Percentiles rank a stretch among this genome's conserved stretches.
Evolutionary conservation across 805 yeast species (phyloP).

Genomic region (Candida maltosa): DNA sequence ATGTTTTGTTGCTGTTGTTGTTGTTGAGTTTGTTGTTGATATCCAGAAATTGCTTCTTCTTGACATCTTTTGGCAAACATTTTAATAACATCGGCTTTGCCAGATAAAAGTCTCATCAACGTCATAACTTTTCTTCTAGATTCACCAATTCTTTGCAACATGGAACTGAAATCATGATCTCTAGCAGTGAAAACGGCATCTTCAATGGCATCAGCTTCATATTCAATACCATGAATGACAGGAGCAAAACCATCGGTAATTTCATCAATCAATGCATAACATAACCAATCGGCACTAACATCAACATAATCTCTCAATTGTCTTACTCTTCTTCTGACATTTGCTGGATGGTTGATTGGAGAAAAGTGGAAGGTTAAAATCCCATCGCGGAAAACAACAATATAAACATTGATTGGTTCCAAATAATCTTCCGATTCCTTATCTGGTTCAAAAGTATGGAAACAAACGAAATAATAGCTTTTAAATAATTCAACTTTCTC

Average conservation of each 20-base stretch:
- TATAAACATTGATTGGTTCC: slow-evolving; percentile 75
- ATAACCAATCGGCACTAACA: slow-evolving; percentile 78
- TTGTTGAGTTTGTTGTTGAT: background rate
- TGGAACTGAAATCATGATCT: slow-evolving; percentile 67
- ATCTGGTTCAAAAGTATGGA: slow-evolving; percentile 93
- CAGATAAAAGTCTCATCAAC: slow-evolving; percentile 80
- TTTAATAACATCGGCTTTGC: slow-evolving; percentile 93
- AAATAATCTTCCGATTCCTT: slow-evolving; percentile 75
- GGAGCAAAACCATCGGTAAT: slow-evolving; percentile 85
- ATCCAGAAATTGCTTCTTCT: slow-evolving; percentile 53
- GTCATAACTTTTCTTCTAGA: slow-evolving; percentile 91
- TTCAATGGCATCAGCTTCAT: slow-evolving; percentile 80
- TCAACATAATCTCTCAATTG: slow-evolving; percentile 75
- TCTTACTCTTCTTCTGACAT: slow-evolving; percentile 78
- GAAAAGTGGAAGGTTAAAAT: slow-evolving; percentile 58
- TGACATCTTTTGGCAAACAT: slow-evolving; percentile 95
- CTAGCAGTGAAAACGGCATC: slow-evolving; percentile 81
- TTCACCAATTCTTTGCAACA: slow-evolving; percentile 83
- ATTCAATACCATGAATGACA: slow-evolving; percentile 70
- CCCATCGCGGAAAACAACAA: slow-evolving; percentile 60
- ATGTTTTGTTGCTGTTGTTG: background rate
- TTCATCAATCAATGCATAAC: slow-evolving; percentile 80
- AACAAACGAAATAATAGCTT: slow-evolving; percentile 90
- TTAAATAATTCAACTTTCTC: slow-evolving; percentile 94
- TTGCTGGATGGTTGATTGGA: slow-evolving; percentile 58